These are phyloP conservation scores for Suhomyces vadensis DNA, from an alignment of 805 yeast genomes.

Conservation along the genomic window DNA sequence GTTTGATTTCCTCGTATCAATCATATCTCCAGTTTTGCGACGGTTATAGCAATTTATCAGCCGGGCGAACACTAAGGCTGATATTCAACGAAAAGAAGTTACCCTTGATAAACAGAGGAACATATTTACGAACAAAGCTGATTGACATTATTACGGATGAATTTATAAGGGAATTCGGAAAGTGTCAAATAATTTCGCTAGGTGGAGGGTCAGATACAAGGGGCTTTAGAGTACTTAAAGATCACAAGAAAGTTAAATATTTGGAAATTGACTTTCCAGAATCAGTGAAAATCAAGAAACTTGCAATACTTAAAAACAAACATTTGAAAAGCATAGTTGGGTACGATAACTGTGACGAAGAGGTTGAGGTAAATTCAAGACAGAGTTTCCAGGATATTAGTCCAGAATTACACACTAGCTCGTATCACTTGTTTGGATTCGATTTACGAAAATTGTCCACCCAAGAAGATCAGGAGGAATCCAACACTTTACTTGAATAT, in stretches of 20 bases:
- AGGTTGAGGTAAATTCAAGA: slow-evolving; percentile 14
- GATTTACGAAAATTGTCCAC: slow-evolving; percentile 49
- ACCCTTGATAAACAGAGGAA: slow-evolving; percentile 72
- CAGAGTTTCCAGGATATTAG: slow-evolving; percentile 24
- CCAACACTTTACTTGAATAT: slow-evolving; percentile 14
- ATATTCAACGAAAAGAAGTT: slow-evolving; percentile 47
- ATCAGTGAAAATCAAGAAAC: slow-evolving; percentile 52
- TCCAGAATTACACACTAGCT: slow-evolving; percentile 34
- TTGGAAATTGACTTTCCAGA: slow-evolving; percentile 67
- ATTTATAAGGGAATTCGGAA: slow-evolving; percentile 35
- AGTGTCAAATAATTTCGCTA: slow-evolving; percentile 61
- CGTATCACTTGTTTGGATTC: slow-evolving; percentile 54
- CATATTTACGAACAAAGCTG: slow-evolving; percentile 58
- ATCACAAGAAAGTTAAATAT: slow-evolving; percentile 36
- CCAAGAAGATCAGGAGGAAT: slow-evolving; percentile 5
- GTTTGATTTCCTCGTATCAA: slow-evolving; percentile 36
- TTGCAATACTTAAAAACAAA: slow-evolving; percentile 40
- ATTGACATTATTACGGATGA: slow-evolving; percentile 48
- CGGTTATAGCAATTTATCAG: slow-evolving; percentile 41
- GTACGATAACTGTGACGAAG: slow-evolving; percentile 5
- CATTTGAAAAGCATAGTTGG: slow-evolving; percentile 28
- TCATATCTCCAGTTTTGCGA: slow-evolving; percentile 38
- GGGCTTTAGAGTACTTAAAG: slow-evolving; percentile 49
- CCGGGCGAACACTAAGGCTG: slow-evolving; percentile 40
- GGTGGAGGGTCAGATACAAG: slow-evolving; percentile 85